Conservation (phyloP, 2,329 filamentous ascomycete species). For the Colletotrichum kahawae region DNA sequence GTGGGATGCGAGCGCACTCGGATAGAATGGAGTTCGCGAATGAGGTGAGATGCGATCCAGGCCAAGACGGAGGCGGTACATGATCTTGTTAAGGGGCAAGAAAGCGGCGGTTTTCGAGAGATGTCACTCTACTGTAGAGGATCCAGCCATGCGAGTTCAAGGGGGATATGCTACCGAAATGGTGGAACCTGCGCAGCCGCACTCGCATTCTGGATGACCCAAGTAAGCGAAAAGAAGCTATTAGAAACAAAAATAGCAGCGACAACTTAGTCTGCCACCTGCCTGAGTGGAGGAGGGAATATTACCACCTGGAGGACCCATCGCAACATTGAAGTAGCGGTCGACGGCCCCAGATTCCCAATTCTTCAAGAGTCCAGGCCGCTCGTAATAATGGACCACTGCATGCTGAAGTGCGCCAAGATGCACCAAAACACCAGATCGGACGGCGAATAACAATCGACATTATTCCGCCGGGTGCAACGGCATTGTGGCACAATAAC, state of each 20-base stretch:
- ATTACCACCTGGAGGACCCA: background rate
- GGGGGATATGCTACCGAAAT: background rate
- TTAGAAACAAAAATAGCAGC: slow-evolving; percentile 1
- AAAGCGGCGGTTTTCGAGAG: background rate
- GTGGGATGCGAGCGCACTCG: background rate
- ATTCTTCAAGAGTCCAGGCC: slow-evolving; percentile 9
- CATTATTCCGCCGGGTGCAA: background rate
- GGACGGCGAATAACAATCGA: background rate
- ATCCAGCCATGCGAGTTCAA: background rate
- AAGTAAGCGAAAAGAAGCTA: background rate
- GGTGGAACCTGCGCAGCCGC: background rate
- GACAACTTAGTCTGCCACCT: background rate
- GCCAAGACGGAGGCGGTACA: background rate
- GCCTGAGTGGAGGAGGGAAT: background rate
- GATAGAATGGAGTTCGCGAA: background rate
- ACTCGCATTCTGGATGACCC: background rate
- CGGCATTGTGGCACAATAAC: background rate
- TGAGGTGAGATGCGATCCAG: background rate
- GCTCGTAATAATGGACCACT: slow-evolving; percentile 15
- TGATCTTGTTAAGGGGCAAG: background rate
- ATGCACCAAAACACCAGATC: background rate
- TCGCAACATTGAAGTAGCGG: background rate
- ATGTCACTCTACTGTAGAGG: background rate
- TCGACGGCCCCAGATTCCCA: background rate
- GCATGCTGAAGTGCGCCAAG: background rate